Conservation (phyloP, 208 protist genomes). For the Trypanosoma platydactyli region DNA sequence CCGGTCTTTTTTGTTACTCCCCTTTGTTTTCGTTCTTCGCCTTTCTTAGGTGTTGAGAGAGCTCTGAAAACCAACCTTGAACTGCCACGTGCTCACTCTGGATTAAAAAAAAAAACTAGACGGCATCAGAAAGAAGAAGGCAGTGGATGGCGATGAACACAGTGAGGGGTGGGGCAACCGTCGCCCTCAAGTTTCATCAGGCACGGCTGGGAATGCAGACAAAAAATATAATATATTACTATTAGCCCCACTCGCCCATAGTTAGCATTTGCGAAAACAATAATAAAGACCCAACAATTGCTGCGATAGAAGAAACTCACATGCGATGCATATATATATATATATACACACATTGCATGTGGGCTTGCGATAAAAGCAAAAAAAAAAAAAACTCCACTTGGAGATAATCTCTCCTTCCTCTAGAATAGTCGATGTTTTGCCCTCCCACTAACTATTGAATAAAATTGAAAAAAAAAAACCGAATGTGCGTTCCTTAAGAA, state of each 20-base stretch:
- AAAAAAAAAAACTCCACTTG: slow-evolving; percentile 3
- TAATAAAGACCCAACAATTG: background rate
- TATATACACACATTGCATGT: slow-evolving; percentile 5
- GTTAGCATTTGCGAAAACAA: too few relatives aligned
- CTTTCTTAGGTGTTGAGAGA: background rate
- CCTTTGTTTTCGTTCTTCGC: slow-evolving; percentile 2
- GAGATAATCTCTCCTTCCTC: background rate
- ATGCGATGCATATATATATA: background rate
- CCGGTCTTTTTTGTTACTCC: background rate
- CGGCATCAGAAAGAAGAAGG: background rate
- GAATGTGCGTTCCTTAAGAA: slow-evolving; percentile 1
- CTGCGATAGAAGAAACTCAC: background rate
- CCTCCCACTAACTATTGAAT: background rate
- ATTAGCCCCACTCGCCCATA: too few relatives aligned
- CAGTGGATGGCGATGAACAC: background rate
- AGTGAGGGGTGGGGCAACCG: too few relatives aligned
- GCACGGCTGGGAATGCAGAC: background rate
- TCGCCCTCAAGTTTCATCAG: too few relatives aligned
- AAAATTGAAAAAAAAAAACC: slow-evolving; percentile 5
- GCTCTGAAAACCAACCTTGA: background rate
- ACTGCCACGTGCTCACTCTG: background rate
- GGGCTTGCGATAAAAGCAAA: slow-evolving; percentile 22
- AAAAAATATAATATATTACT: too few relatives aligned
- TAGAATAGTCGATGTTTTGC: background rate
- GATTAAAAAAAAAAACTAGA: too few relatives aligned